Evolutionary conservation across 129 eudicot genomes (phyloP), one percentile per base, ranked within the genome.

Genomic region (Lonicera japonica): DNA sequence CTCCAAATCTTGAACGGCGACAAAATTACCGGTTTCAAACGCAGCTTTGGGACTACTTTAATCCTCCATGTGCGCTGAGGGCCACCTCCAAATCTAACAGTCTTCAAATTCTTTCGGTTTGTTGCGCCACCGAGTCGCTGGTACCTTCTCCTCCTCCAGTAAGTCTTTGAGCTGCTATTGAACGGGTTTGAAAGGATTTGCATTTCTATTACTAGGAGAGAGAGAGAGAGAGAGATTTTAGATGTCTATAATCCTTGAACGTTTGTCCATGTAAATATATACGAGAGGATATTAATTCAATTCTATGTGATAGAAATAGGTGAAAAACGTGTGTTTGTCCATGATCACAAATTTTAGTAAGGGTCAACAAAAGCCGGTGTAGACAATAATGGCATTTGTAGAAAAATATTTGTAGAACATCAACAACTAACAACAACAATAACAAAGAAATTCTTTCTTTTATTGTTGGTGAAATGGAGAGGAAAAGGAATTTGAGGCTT

Each of bases 1-100:
- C 69, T 53, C 83, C 75, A 87, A 8, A 87, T 29, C 62, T 71
- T 68, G 21, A 75, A 22, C 0, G 91, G 91, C 13, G 90, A 83
- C 0, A 47, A 51, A 5, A 53, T 9, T 15, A 45, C 65, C 43
- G 54, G 72, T 57, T 70, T 73, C 62, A 80, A 52, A 40, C 77
- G 71, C 61, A 80, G 55, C 41, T 72, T 80, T 29, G 68, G 80
- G 3, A 69, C 39, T 5, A 58, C 39, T 71, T 78, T 82, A 62
- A 83, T 54, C 68, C 74, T 73, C 95, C 90, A 80, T 21, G 67
- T 64, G 48, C 81, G 67, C 11, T 56, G 62, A 21, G 62, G 63
- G 21, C 55, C 64, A 0, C 74, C 72, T 38, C 87, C 84, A 4
- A 86, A 63, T 50, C 39, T 68, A 1, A 69, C 73, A 3, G 60